Conservation (phyloP, 169 alveolate species). For the Eimeria maxima region DNA sequence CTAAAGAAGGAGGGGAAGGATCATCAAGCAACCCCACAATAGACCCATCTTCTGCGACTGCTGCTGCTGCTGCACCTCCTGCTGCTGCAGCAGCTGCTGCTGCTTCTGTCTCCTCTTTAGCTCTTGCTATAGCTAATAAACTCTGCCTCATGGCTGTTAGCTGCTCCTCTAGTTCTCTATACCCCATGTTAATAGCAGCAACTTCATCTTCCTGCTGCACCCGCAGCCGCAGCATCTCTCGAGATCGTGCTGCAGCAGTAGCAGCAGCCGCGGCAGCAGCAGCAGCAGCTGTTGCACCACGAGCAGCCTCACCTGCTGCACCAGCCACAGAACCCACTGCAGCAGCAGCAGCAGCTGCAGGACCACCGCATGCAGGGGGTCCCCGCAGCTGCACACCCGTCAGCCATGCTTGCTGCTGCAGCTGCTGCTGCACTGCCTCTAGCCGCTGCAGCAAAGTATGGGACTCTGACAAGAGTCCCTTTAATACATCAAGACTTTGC, state of each 20-base stretch:
- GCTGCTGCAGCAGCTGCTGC: conserved; percentile 42
- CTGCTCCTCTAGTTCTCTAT: conserved; percentile 29
- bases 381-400: conserved; percentile 26
- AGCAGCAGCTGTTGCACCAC: neutral
- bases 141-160: conserved; percentile 25
- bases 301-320: neutral
- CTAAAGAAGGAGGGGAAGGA: neutral
- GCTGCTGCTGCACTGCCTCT: conserved; percentile 36
- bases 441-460: neutral
- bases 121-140: neutral
- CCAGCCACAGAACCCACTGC: neutral
- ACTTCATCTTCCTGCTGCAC: conserved; percentile 29
- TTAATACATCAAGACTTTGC: neutral
- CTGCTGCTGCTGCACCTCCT: neutral
- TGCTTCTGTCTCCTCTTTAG: conserved; percentile 14
- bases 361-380: neutral
- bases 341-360: neutral
- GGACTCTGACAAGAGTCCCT: neutral
- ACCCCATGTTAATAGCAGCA: neutral
- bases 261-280: neutral
- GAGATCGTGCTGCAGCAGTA: neutral
- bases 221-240: conserved; percentile 7
- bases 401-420: conserved; percentile 16
- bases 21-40: no score
- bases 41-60: no score